Base-by-base conservation (phyloP, 805 yeast species). In the Tetrapisispora arboricola region DNA sequence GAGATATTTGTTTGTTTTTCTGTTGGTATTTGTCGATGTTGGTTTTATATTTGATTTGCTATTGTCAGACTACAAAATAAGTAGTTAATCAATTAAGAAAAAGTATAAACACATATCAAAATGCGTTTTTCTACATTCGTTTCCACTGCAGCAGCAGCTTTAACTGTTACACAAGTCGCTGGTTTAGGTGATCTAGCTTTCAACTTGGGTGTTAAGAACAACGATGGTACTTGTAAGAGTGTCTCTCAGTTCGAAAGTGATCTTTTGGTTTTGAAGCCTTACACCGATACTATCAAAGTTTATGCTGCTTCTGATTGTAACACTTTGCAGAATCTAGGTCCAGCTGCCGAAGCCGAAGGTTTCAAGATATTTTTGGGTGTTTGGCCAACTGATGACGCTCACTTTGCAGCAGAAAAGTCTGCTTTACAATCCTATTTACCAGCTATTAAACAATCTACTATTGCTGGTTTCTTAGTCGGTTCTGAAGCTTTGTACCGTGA, bases 291-390 rank as follows among this genome's bases (percentile, higher is more conserved):
- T 38, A 76, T 90, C 53, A 84, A 88, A 65, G 83, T 90, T 29
- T 90, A 86, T 61, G 92, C 96, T 24, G 87, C 83, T 37, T 80
- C 94, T n/a, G 94, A 85, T 65, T 90, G 96, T 73, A 80, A 87
- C 73, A 84, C 96, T 44, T 72, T 90, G 58, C 75, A 81, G 66
- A 70, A 70, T 56, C 68, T 90, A 49, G 95, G 87, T 42, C 95
- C 96, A 36, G 95, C 85, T 46, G 86, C 84, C 41, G 88, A 80
- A 58, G 67, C 68, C 43, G 79, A 78, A 49, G 85, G 87, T 44
- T 83, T 87, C 73, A 71, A 76, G 53, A 61, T 84, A 34, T 75
- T 85, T 62, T 68, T 85, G 33, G 96, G 96, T 62, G 73, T 90
- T 52, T 90, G 97, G 96, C 96, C 96, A 63, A 85, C 73, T 40